A percentile compares a stretch with the other conserved stretches of the same genome.
phyloP scores from a whole-genome alignment of 1,284 basidiomycete species.

The Ganoderma multipileum region DNA sequence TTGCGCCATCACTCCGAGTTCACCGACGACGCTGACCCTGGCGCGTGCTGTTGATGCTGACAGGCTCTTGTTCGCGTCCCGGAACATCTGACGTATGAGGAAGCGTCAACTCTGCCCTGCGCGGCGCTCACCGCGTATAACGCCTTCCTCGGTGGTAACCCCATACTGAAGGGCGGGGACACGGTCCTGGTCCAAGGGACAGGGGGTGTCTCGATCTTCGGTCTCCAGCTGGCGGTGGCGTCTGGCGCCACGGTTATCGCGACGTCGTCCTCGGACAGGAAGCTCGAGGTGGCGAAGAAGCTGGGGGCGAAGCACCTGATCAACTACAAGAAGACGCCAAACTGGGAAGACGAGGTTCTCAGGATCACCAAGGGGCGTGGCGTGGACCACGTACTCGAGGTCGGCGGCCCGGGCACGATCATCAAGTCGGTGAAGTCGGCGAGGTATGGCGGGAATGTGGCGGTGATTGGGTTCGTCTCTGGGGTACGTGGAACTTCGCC shows the following conservation, averaged over 20 bases:
- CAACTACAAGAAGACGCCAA: constrained; percentile 48
- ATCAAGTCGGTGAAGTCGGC: constrained; percentile 45
- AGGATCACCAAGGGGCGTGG: constrained; percentile 45
- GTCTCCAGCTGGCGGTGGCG: constrained; percentile 47
- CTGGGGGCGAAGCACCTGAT: constrained; percentile 46
- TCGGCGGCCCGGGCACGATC: constrained; percentile 50
- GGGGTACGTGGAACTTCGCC: constrained; percentile 22
- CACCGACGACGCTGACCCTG: background rate
- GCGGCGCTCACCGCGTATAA: constrained; percentile 50
- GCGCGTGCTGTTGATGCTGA: background rate
- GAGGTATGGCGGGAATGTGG: constrained; percentile 45
- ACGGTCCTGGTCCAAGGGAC: constrained; percentile 48
- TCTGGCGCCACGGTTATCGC: constrained; percentile 49
- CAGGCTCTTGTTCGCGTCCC: constrained; percentile 41
- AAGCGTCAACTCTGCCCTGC: constrained; percentile 40
- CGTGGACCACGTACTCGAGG: constrained; percentile 52
- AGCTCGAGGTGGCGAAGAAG: constrained; percentile 42
- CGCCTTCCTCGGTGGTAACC: constrained; percentile 44
- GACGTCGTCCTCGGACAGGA: constrained; percentile 52
- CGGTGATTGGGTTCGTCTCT: constrained; percentile 49
- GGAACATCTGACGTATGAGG: constrained; percentile 43
- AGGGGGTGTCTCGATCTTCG: constrained; percentile 46
- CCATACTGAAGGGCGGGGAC: constrained; percentile 37
- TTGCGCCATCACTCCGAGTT: background rate
- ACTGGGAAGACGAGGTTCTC: constrained; percentile 49